Conservation (phyloP, 164 flowering plant genomes). For the Cinnamomum chago region DNA sequence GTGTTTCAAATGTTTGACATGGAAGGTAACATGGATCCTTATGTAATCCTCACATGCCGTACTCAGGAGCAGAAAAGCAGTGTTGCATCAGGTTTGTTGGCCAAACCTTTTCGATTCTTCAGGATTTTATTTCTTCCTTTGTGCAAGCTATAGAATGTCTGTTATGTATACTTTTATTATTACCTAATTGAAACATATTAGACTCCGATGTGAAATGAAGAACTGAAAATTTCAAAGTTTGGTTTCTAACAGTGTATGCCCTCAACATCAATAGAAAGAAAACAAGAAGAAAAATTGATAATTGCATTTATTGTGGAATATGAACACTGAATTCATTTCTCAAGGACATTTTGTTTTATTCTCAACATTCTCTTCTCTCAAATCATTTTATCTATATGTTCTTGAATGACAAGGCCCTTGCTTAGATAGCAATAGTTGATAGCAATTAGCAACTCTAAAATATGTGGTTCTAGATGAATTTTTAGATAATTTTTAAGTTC, state of each 20-base stretch:
- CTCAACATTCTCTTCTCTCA: no score
- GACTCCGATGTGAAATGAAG: not conserved
- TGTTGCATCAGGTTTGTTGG: conserved; percentile 62
- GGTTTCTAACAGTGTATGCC: not conserved
- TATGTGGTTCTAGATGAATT: no score
- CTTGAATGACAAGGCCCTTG: no score
- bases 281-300: not conserved
- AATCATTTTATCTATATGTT: no score
- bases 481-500: no score
- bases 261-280: not conserved
- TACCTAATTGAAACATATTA: not conserved
- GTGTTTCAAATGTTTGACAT: not conserved
- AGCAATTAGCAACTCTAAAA: no score
- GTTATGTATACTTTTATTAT: not conserved
- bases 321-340: not conserved
- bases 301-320: not conserved
- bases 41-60: conserved; percentile 62
- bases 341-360: not conserved
- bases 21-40: conserved; percentile 80
- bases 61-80: conserved; percentile 82
- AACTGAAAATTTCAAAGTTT: not conserved
- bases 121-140: not conserved
- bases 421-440: no score
- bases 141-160: not conserved
- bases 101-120: not conserved